phyloP scores from a whole-genome alignment of 2,329 filamentous ascomycete genomes.

The Talaromyces sp. region DNA sequence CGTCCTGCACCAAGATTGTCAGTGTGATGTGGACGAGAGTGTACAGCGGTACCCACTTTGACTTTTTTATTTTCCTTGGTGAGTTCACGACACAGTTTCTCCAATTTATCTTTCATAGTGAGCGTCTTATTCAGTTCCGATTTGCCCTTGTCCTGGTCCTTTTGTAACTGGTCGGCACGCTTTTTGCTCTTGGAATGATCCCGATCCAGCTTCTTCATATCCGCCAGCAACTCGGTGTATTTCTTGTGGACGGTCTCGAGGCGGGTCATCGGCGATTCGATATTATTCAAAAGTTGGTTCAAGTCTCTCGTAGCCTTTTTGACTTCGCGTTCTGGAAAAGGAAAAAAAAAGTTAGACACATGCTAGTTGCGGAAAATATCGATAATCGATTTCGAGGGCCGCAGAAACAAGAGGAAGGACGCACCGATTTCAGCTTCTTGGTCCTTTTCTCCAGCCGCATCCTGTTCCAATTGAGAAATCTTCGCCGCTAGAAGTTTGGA shows the following conservation, averaged over 20 bases:
- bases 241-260: constrained; percentile 87
- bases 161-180: constrained; percentile 86
- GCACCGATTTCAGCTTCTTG: constrained; percentile 93
- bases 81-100: constrained; percentile 90
- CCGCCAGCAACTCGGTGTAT: constrained; percentile 83
- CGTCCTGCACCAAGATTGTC: constrained; percentile 54
- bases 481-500: constrained; percentile 87
- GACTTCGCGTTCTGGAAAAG: constrained; percentile 72
- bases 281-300: constrained; percentile 74
- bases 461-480: constrained; percentile 91
- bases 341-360: not conserved
- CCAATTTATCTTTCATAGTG: constrained; percentile 89
- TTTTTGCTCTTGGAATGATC: constrained; percentile 97
- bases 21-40: constrained; percentile 10
- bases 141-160: constrained; percentile 87
- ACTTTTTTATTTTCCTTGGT: constrained; percentile 98
- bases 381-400: not conserved
- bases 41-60: constrained; percentile 58
- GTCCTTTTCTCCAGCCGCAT: constrained; percentile 88
- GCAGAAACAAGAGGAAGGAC: constrained; percentile 28
- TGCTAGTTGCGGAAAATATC: not conserved
- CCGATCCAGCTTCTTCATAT: constrained; percentile 92
- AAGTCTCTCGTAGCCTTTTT: constrained; percentile 91
- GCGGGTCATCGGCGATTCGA: constrained; percentile 87
- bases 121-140: constrained; percentile 86